These are phyloP conservation scores for Leishmania major DNA, from an alignment of 208 protist species.

Conservation along the genomic window DNA sequence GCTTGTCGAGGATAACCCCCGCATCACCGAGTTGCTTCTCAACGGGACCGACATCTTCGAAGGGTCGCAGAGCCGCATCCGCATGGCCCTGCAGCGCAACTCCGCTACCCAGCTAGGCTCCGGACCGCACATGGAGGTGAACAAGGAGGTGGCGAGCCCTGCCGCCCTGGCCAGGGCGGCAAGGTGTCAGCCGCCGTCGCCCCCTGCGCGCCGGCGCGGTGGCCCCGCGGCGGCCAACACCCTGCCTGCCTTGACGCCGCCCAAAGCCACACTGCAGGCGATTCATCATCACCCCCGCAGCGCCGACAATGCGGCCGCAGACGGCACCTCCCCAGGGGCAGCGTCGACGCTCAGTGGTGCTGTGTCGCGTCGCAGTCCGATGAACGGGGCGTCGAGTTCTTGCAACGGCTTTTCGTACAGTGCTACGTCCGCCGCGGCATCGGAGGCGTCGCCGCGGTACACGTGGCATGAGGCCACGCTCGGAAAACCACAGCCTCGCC, in stretches of 20 bases:
- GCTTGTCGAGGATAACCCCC: constrained; percentile 72
- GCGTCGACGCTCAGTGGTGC: background rate
- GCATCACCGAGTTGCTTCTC: constrained; percentile 75
- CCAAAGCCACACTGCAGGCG: constrained; percentile 23
- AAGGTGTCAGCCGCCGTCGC: background rate
- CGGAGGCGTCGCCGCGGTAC: background rate
- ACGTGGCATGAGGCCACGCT: constrained; percentile 29
- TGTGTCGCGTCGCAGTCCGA: background rate
- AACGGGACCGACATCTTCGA: constrained; percentile 79
- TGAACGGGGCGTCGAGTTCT: background rate
- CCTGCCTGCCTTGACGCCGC: constrained; percentile 6
- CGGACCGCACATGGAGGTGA: constrained; percentile 26
- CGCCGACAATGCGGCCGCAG: background rate
- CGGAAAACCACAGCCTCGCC: constrained; percentile 36
- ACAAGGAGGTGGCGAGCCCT: constrained; percentile 4
- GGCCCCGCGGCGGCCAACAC: background rate
- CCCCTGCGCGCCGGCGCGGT: background rate
- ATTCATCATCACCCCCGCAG: constrained; percentile 2
- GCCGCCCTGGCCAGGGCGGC: background rate
- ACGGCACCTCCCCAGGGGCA: background rate
- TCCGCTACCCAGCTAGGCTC: constrained; percentile 8
- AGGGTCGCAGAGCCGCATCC: constrained; percentile 69
- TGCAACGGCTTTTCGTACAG: background rate
- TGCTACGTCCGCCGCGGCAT: background rate
- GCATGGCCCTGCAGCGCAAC: constrained; percentile 49